These are phyloP conservation scores for Monosporascus sp. DNA, from an alignment of 2,329 filamentous ascomycete species.

Conservation along the genomic window DNA sequence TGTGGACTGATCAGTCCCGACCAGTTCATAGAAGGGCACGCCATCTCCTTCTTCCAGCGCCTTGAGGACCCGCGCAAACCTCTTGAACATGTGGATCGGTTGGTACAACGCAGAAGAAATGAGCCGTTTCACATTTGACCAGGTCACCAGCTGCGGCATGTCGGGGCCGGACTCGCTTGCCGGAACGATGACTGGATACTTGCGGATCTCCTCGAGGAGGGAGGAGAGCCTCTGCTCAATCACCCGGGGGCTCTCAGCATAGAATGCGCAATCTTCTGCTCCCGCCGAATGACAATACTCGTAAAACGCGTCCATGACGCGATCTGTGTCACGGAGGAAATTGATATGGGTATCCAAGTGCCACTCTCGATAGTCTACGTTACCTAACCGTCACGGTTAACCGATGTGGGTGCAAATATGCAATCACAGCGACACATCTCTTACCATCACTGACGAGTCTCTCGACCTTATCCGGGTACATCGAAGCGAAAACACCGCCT, in stretches of 20 bases:
- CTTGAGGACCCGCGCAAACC: slow-evolving; percentile 38
- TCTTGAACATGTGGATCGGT: slow-evolving; percentile 36
- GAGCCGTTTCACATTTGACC: slow-evolving; percentile 40
- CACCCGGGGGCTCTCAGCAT: slow-evolving; percentile 28
- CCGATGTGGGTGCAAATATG: not conserved
- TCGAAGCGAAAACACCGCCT: slow-evolving; percentile 45
- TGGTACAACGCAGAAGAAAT: slow-evolving; percentile 39
- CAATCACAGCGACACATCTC: slow-evolving; percentile 7
- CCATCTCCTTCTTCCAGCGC: slow-evolving; percentile 41
- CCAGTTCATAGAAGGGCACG: slow-evolving; percentile 34
- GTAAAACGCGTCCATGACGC: slow-evolving; percentile 48
- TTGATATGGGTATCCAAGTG: slow-evolving; percentile 38
- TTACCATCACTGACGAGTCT: slow-evolving; percentile 46
- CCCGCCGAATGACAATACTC: slow-evolving; percentile 48
- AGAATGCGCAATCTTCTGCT: slow-evolving; percentile 41
- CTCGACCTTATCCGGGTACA: slow-evolving; percentile 47
- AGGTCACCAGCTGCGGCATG: slow-evolving; percentile 45
- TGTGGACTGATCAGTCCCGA: slow-evolving; percentile 8
- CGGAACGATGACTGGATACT: slow-evolving; percentile 38
- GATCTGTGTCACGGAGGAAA: slow-evolving; percentile 50
- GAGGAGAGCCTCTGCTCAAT: slow-evolving; percentile 33
- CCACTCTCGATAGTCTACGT: slow-evolving; percentile 52
- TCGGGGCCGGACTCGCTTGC: slow-evolving; percentile 26
- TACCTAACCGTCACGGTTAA: slow-evolving; percentile 24
- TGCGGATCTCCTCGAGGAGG: slow-evolving; percentile 36